Base-by-base conservation (phyloP, 306 rosid genomes). In the Quercus agrifolia region DNA sequence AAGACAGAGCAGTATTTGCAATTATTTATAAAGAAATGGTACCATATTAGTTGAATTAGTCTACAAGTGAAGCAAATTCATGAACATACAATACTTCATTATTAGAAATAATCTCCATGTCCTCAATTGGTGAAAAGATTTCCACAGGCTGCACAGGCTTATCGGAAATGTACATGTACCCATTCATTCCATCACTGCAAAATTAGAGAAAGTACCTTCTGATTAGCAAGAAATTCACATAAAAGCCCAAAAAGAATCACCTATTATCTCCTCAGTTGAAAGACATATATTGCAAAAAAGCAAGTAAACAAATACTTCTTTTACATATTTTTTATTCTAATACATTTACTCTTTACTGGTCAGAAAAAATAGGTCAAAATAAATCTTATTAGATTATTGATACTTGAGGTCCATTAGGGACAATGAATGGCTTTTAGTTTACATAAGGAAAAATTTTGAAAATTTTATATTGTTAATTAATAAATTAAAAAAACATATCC, bases 141-240 rank as follows among this genome's bases (percentile, higher is more conserved):
- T 80, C 61, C 41, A 1, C 18, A 68, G 75, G 83, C 51, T 27
- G 79, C 75, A 74, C 59, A 56, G 70, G 70, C 67, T 56, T 57
- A 55, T 68, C 79, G 6, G 79, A 68, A 27, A 80, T 68, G 46
- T 74, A 25, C 23, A 80, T 46, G 21, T 67, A 68, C 7, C 83
- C 83, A 69, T 80, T 80, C 83, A 74, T 74, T 46, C 83, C 83
- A 68, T 62, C 75, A 80, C 83, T 80, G 79, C 69, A 67, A 74
- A 1, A 35, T 67, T 46, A 17, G 30, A 35, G 12, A 44, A 30
- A 13, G 57, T 6, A 41, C 59, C 9, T 33, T 30, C 27, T 19
- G 18, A 51, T 33, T 72, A 73, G 66, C 46, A 35, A 30, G 18
- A 71, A 35, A 63, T 25, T 41, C 15, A 18, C 15, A 11, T 13